Evolutionary conservation across 768 basidiomycete genomes (phyloP).

Genomic region (Kwoniella sp.): DNA sequence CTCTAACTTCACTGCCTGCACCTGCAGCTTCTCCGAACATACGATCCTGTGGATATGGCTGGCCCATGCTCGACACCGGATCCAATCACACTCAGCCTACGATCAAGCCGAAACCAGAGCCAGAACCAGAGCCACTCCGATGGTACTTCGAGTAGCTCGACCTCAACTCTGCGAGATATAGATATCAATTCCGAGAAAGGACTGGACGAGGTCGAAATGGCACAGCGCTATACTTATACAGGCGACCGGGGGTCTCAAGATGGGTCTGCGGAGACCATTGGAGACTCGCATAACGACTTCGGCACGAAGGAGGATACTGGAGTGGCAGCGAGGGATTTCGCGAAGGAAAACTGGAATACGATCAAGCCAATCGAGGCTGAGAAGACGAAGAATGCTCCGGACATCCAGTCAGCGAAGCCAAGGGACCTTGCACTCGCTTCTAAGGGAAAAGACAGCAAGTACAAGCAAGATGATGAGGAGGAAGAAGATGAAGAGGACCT

Average conservation of each 20-base stretch:
- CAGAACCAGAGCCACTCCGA: not conserved
- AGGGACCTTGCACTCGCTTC: not conserved
- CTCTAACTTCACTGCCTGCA: too few species aligned
- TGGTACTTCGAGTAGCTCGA: not conserved
- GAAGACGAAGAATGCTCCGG: not conserved
- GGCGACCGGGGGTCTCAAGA: not conserved
- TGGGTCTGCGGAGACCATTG: not conserved
- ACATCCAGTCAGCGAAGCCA: not conserved
- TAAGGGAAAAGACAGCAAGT: not conserved
- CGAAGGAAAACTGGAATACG: not conserved
- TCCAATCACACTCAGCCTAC: too few species aligned
- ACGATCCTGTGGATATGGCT: not conserved
- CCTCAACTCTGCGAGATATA: not conserved
- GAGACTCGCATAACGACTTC: not conserved
- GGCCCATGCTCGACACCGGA: not conserved
- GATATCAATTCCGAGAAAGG: not conserved
- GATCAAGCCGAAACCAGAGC: too few species aligned
- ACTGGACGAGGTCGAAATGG: not conserved
- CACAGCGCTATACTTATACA: not conserved
- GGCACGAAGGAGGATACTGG: not conserved
- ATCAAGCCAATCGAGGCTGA: slow-evolving; percentile 9
- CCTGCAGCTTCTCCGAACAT: not conserved
- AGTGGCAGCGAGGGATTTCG: not conserved
- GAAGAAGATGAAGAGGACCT: not conserved
- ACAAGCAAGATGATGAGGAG: not conserved